Conservation (phyloP, 2,329 filamentous ascomycete genomes). For the Cladosporium sp. region DNA sequence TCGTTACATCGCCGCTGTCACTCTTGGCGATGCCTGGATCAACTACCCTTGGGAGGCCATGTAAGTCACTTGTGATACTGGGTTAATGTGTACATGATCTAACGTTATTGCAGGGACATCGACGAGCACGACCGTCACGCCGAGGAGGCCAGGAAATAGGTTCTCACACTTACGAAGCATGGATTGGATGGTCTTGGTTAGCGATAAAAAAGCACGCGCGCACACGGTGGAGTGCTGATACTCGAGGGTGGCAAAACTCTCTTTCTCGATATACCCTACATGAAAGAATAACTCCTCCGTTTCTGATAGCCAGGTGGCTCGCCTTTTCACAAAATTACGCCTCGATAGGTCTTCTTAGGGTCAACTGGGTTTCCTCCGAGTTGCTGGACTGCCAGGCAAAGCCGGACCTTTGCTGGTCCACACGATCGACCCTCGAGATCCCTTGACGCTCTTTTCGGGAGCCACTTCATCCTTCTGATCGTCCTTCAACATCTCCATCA, state of each 20-base stretch:
- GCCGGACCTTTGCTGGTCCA: not conserved
- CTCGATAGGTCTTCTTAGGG: not conserved
- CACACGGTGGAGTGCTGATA: slow-evolving; percentile 13
- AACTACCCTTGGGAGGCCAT: slow-evolving; percentile 98
- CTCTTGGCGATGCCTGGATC: slow-evolving; percentile 94
- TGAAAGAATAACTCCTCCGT: slow-evolving; percentile 14
- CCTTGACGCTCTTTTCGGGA: not conserved
- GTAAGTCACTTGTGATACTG: slow-evolving; percentile 45
- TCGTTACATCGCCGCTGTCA: slow-evolving; percentile 82
- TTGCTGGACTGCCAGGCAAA: not conserved
- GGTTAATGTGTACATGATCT: not conserved
- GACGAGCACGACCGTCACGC: slow-evolving; percentile 26
- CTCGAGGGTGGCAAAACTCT: slow-evolving; percentile 9
- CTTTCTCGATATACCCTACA: slow-evolving; percentile 21
- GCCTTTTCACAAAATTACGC: not conserved
- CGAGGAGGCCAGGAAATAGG: slow-evolving; percentile 18
- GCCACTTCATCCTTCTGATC: not conserved
- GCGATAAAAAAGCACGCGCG: slow-evolving; percentile 16
- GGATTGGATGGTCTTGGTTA: slow-evolving; percentile 20
- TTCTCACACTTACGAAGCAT: slow-evolving; percentile 18
- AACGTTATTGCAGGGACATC: slow-evolving; percentile 23
- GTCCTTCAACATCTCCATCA: not conserved
- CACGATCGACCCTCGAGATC: not conserved
- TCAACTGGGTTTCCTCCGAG: not conserved
- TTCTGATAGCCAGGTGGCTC: not conserved